Conservation (phyloP, 306 rosid genomes). For the Cucurbita moschata region DNA sequence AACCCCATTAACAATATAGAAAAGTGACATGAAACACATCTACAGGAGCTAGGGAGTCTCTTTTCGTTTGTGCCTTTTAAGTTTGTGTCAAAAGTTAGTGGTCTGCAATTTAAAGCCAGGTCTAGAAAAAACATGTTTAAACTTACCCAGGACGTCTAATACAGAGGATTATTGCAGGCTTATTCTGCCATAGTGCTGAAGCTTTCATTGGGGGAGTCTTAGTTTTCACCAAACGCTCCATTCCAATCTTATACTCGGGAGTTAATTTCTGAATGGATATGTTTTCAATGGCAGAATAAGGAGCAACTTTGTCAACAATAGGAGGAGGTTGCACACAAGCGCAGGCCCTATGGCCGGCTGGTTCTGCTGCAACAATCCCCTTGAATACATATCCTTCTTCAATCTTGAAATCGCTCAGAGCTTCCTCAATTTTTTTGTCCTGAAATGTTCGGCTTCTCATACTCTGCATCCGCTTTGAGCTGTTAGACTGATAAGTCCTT, state of each 20-base stretch:
- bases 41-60: background rate
- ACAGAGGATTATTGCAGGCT: slow-evolving; percentile 64
- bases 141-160: slow-evolving; percentile 85
- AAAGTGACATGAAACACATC: background rate
- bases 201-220: slow-evolving; percentile 81
- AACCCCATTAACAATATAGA: background rate
- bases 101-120: background rate
- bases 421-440: slow-evolving; percentile 34
- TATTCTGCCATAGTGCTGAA: slow-evolving; percentile 53
- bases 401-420: slow-evolving; percentile 33
- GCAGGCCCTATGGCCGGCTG: slow-evolving; percentile 57
- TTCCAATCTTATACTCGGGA: slow-evolving; percentile 77
- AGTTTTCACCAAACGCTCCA: slow-evolving; percentile 57
- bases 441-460: slow-evolving; percentile 14
- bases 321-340: slow-evolving; percentile 63
- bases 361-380: slow-evolving; percentile 61
- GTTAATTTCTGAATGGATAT: slow-evolving; percentile 61
- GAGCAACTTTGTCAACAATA: slow-evolving; percentile 42
- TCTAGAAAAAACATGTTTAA: background rate
- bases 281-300: slow-evolving; percentile 44
- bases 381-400: slow-evolving; percentile 64
- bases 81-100: background rate
- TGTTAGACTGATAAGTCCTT: slow-evolving; percentile 19
- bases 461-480: slow-evolving; percentile 15
- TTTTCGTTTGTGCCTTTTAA: background rate